These are phyloP conservation scores for Xylaria hypoxylon DNA, from an alignment of 2,329 filamentous ascomycete species.

Conservation along the genomic window DNA sequence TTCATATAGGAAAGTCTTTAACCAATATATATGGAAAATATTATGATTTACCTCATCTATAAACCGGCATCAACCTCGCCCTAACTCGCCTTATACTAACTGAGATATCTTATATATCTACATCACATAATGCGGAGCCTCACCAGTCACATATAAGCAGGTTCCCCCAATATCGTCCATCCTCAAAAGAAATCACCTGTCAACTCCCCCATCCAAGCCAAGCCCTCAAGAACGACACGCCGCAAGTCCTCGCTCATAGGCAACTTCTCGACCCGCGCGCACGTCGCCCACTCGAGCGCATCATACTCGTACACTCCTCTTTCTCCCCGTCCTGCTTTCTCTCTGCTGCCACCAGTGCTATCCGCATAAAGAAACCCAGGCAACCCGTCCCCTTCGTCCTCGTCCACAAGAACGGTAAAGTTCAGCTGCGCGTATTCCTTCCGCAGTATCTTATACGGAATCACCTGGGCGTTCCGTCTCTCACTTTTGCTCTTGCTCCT, in stretches of 20 bases:
- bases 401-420: conserved; percentile 47
- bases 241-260: conserved; percentile 34
- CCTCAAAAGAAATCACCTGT: conserved; percentile 22
- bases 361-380: conserved; percentile 33
- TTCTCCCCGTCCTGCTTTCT: background rate
- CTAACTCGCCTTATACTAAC: too few relatives aligned
- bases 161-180: background rate
- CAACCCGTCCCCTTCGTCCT: conserved; percentile 44
- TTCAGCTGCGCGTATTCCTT: conserved; percentile 45
- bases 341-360: too few relatives aligned
- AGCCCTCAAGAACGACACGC: conserved; percentile 25
- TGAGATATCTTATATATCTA: too few relatives aligned
- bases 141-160: too few relatives aligned
- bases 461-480: conserved; percentile 21
- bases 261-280: conserved; percentile 3
- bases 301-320: conserved; percentile 18
- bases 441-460: conserved; percentile 31
- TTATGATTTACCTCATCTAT: too few relatives aligned
- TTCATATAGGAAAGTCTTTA: too few relatives aligned
- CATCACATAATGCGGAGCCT: too few relatives aligned
- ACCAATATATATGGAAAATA: too few relatives aligned
- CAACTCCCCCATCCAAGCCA: conserved; percentile 30
- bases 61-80: too few relatives aligned
- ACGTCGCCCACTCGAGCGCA: conserved; percentile 35
- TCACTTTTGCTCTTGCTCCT: background rate